Conservation (phyloP, 78 protist species). For the Reticulomyxa filosa region DNA sequence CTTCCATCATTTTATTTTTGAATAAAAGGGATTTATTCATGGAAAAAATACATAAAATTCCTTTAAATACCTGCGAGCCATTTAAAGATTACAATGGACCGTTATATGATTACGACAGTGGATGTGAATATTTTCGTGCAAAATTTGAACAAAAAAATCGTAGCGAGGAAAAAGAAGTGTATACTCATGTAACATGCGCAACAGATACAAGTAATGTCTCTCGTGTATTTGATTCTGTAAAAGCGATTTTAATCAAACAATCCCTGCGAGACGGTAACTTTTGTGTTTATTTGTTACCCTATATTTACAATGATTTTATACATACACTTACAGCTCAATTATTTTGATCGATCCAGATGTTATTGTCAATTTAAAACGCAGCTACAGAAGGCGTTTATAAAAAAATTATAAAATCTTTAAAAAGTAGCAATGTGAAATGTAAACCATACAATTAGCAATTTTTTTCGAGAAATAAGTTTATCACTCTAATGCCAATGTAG, state of each 20-base stretch:
- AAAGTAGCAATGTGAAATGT: no score
- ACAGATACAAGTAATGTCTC: background rate
- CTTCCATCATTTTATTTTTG: slow-evolving; percentile 75
- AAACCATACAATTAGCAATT: no score
- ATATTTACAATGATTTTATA: no score
- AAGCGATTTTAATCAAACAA: background rate
- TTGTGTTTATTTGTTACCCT: no score
- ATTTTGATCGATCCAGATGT: no score
- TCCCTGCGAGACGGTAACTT: no score
- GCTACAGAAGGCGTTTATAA: no score
- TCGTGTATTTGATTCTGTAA: background rate
- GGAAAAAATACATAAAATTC: slow-evolving; percentile 2
- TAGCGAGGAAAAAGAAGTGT: background rate
- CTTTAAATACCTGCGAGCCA: background rate
- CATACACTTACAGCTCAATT: no score
- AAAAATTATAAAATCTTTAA: no score
- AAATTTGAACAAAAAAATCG: background rate
- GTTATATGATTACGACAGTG: background rate
- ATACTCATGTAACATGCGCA: slow-evolving; percentile 7
- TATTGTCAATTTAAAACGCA: no score
- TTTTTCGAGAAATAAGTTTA: no score
- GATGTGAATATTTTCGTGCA: background rate
- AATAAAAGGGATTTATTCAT: slow-evolving; percentile 43
- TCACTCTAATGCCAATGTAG: no score
- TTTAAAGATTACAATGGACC: background rate